Evolutionary conservation across 768 basidiomycete species (phyloP), one percentile per base, ranked within the genome.

Genomic region (Lanmaoa rubissima): DNA sequence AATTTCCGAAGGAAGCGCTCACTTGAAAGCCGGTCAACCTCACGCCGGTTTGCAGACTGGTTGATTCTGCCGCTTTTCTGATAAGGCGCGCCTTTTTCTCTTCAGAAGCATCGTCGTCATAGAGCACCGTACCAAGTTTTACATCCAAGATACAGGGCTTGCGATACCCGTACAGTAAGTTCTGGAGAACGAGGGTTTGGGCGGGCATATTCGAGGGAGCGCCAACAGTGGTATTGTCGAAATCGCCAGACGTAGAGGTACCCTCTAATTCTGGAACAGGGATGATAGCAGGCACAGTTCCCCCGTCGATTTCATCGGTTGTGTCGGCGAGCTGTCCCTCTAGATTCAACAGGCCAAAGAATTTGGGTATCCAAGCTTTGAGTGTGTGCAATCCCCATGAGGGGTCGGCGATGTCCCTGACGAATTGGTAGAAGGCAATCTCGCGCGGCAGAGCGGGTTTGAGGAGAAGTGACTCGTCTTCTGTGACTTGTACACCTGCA

Each of bases 1-100:
- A 2, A 42, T 32, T 21, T 17, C 8, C 43, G 35, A 46, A n/a
- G n/a, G n/a, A 38, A 31, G 11, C 0, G 68, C 81, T 51, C 61
- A 94, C 96, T 79, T 94, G 91, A 72, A 93, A 98, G 8, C 92
- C 97, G 2, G 94, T 97, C 48, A 98, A 71, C 39, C 92, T 74
- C 4, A 98, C 59, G 0, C 96, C 97, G 1, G 86, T 88, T 69
- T 85, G 81, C 3, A 78, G 68, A 11, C 84, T 88, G 1, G 96
- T 98, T 0, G 91, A 87, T 11, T 79, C 73, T 31, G 73, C 76
- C 1, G 93, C 93, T 1, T 79, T 77, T 63, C 82, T 79, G 54
- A 81, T 75, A 94, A 95, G 94, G 26, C 90, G 83, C 40, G 74
- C 79, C 57, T 82, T 79, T 75, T 99, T 99, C 55, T 90, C 91